Evolutionary conservation across 2,329 filamentous ascomycete species (phyloP).

Genomic region (Venturia carpophila): DNA sequence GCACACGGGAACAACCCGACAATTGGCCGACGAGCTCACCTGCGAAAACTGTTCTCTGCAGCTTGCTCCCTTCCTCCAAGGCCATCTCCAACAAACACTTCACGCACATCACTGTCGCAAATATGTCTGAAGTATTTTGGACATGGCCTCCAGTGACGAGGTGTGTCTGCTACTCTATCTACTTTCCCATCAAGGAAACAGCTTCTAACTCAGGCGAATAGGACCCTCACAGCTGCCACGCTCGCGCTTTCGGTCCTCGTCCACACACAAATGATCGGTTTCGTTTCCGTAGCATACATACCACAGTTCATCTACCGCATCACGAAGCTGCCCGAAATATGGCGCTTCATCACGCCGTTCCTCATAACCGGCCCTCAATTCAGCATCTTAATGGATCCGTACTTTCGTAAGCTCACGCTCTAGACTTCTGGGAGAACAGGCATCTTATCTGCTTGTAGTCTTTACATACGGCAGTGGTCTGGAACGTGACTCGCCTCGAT

Average conservation of each 20-base stretch:
- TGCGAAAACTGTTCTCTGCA: background rate
- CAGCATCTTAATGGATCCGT: conserved; percentile 58
- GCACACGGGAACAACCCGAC: background rate
- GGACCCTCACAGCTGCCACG: conserved; percentile 59
- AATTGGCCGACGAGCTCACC: background rate
- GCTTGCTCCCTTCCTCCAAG: background rate
- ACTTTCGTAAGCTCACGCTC: conserved; percentile 21
- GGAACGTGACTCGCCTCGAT: conserved; percentile 63
- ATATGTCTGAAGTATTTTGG: conserved; percentile 49
- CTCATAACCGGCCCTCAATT: conserved; percentile 49
- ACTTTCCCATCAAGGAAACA: conserved; percentile 19
- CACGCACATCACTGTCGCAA: conserved; percentile 3
- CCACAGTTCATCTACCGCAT: conserved; percentile 47
- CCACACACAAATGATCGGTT: conserved; percentile 49
- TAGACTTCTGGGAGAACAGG: conserved; percentile 21
- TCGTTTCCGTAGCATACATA: conserved; percentile 48
- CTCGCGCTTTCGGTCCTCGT: conserved; percentile 55
- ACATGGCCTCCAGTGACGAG: conserved; percentile 58
- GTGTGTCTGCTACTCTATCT: conserved; percentile 36
- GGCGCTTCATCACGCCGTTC: conserved; percentile 52
- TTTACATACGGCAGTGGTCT: conserved; percentile 70
- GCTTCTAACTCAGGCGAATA: conserved; percentile 40
- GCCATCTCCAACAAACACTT: conserved; percentile 5
- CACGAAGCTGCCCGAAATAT: conserved; percentile 49
- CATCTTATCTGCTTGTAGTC: conserved; percentile 37